phyloP scores from a whole-genome alignment of 202 grass and related monocot species.

The Cymbopogon flexuosus region DNA sequence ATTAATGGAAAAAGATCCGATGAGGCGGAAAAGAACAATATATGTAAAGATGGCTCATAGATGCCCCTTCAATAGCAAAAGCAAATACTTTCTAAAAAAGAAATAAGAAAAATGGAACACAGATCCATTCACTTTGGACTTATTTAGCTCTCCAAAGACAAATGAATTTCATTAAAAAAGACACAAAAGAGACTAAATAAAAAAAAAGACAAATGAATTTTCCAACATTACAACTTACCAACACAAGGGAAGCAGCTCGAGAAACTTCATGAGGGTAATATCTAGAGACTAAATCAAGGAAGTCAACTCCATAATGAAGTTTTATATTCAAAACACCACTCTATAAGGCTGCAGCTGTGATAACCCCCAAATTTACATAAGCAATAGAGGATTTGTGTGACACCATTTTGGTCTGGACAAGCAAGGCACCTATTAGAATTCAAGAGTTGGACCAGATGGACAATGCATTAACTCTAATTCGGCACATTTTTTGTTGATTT shows the following conservation, averaged over 20 bases:
- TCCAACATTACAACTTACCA: conserved; percentile 49
- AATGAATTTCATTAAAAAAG: background rate
- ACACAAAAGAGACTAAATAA: too few species aligned
- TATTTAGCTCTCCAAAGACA: conserved; percentile 16
- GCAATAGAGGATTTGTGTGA: conserved; percentile 20
- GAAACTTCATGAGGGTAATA: conserved; percentile 89
- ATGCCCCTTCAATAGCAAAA: background rate
- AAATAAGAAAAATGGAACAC: background rate
- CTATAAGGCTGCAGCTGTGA: background rate
- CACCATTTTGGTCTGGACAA: background rate
- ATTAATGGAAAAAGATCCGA: background rate
- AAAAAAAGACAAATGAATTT: conserved; percentile 15
- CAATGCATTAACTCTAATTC: background rate
- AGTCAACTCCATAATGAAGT: conserved; percentile 12
- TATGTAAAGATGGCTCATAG: background rate
- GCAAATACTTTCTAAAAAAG: background rate
- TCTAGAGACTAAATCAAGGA: conserved; percentile 67
- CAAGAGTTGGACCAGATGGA: background rate
- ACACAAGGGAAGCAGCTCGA: conserved; percentile 65
- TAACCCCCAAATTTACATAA: background rate
- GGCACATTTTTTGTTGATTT: background rate
- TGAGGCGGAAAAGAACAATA: conserved; percentile 19
- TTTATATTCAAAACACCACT: background rate
- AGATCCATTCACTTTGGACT: background rate
- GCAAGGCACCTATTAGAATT: background rate